Base-by-base conservation (phyloP, 2,329 filamentous ascomycete genomes). In the Aureobasidium sp. region DNA sequence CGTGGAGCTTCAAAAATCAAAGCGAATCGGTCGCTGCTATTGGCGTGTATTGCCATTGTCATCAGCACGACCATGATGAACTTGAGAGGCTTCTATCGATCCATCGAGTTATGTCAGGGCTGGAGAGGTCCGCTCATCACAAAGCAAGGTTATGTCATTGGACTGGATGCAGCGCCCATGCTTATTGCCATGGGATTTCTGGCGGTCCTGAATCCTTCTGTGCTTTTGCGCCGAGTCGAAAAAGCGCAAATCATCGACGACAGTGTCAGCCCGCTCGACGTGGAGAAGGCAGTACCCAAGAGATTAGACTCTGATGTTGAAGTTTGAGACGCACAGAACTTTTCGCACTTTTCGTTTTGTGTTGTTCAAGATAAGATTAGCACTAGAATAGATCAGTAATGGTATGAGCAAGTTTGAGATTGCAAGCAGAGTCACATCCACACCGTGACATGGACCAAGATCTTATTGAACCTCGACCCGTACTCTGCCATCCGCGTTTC, bases 21-120 rank as follows among this genome's bases (percentile, higher is more conserved):
- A 14, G 47, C 19, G 1, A 52, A 52, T 5, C 24, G 47, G 19
- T 29, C 45, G 5, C 29, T 60, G 1, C 8, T 52, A 3, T 35
- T 52, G 57, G 24, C 47, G 3, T 60, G 57, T 27, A 19, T 31
- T 14, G 57, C 47, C 17, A 52, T 60, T 33, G 57, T 60, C 22
- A 44, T 60, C 29, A 60, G 57, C 24, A 60, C 57, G 15, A 42
- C 57, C 12, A 60, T 60, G 57, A 60, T 60, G 57, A 52, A 50
- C 15, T 24, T 60, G 24, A 33, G 57, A 52, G 57, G 57, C 17
- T 60, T 52, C 29, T 60, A 60, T 39, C n/a, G 57, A 6, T 60
- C 57, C 27, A 37, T 60, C 45, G 57, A 60, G 27, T 14, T 60
- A 5, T 60, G 57, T 29, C 57, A 60, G 27, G 57, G 57, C 6